A percentile compares a stretch with the other conserved stretches of the same genome.
These are phyloP conservation scores for Dendrobium huoshanense DNA, from an alignment of 106 monocot genomes.

Conservation along the genomic window DNA sequence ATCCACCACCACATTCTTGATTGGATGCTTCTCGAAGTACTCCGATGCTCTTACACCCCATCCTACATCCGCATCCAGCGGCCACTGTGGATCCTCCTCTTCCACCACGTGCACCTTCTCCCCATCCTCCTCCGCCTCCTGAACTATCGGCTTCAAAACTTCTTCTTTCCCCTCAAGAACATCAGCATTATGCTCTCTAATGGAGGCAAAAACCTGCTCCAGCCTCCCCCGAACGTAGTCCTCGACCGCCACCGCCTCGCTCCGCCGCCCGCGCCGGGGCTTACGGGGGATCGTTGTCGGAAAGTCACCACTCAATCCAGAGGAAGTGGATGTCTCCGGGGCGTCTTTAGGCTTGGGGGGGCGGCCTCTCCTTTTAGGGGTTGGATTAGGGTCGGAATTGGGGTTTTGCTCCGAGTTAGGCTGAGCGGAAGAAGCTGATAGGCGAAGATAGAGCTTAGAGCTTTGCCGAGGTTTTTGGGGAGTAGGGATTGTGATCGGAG, in stretches of 20 bases:
- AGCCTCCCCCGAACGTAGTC: constrained; percentile 71
- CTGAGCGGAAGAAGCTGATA: neutral
- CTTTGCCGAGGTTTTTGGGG: neutral
- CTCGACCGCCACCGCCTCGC: constrained; percentile 86
- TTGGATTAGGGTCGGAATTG: neutral
- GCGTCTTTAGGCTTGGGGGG: constrained; percentile 3
- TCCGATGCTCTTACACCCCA: constrained; percentile 92
- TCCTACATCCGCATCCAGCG: constrained; percentile 83
- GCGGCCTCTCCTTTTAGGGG: neutral
- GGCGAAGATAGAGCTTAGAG: neutral
- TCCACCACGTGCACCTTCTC: constrained; percentile 24
- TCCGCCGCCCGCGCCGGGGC: constrained; percentile 57
- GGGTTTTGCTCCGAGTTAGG: constrained; percentile 11
- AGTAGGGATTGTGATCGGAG: neutral
- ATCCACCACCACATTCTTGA: constrained; percentile 79
- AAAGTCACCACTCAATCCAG: constrained; percentile 5
- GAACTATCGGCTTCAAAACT: constrained; percentile 43
- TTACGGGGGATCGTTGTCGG: constrained; percentile 43
- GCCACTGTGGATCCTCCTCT: constrained; percentile 84
- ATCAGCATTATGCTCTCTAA: constrained; percentile 41
- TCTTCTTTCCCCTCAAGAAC: constrained; percentile 44
- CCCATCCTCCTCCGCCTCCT: constrained; percentile 16
- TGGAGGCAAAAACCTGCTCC: constrained; percentile 55
- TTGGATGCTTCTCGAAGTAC: constrained; percentile 89
- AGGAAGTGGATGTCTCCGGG: neutral